phyloP scores from a whole-genome alignment of 2,329 filamentous ascomycete species.

The Colletotrichum sp. region DNA sequence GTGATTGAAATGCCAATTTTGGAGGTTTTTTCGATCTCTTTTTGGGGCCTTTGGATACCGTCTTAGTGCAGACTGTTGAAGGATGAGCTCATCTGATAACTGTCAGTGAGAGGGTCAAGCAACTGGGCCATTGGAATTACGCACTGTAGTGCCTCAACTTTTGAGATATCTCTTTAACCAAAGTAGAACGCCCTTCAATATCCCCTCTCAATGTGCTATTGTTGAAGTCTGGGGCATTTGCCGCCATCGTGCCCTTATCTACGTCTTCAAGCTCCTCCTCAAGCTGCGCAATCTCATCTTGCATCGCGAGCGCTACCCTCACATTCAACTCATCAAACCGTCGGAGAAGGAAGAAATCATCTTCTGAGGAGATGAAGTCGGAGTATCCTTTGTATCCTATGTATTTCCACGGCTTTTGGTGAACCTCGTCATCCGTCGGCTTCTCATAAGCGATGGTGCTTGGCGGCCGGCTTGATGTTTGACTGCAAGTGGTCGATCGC shows the following conservation, averaged over 20 bases:
- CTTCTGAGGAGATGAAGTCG: neutral
- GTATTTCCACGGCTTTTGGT: neutral
- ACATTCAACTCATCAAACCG: neutral
- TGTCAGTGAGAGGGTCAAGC: neutral
- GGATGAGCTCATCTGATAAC: neutral
- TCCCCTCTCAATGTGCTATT: neutral
- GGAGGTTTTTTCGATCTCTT: neutral
- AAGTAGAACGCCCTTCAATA: neutral
- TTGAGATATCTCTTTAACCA: neutral
- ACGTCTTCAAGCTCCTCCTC: neutral
- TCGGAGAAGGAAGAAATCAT: neutral
- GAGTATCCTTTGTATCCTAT: neutral
- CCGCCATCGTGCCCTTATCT: neutral
- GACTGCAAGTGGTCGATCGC: neutral
- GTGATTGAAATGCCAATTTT: neutral
- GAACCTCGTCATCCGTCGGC: neutral
- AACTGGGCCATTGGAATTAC: neutral
- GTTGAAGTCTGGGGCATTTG: neutral
- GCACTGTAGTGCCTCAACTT: neutral
- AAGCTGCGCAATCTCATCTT: neutral
- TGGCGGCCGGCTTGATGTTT: neutral
- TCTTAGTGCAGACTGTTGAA: neutral
- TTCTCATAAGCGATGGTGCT: neutral
- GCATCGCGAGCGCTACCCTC: neutral
- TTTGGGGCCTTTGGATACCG: neutral